Percentiles rank a stretch among this genome's conserved stretches.
Conservation (phyloP, 2,329 filamentous ascomycete species). For the Xylariomycetidae sp. region DNA sequence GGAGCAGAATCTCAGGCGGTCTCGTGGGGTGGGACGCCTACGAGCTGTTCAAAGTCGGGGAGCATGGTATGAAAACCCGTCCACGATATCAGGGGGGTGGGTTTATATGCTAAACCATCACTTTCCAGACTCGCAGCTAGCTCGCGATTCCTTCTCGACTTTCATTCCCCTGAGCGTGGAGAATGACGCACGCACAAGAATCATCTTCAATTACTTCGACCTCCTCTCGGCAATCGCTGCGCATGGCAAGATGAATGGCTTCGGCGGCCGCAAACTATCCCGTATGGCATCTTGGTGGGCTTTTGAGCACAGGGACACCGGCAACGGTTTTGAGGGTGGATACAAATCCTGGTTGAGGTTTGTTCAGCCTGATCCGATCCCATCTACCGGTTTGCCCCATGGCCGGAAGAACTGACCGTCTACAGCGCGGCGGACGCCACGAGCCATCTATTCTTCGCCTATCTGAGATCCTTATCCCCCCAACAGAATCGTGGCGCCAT, state of each 20-base stretch:
- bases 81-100: neutral
- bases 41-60: slow-evolving; percentile 90
- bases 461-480: slow-evolving; percentile 85
- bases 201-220: slow-evolving; percentile 96
- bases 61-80: slow-evolving; percentile 65
- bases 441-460: slow-evolving; percentile 96
- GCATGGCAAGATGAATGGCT: slow-evolving; percentile 87
- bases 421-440: slow-evolving; percentile 85
- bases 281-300: slow-evolving; percentile 98
- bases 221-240: slow-evolving; percentile 86
- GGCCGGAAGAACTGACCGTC: slow-evolving; percentile 26
- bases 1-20: slow-evolving; percentile 85
- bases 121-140: slow-evolving; percentile 76
- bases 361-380: slow-evolving; percentile 26
- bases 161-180: slow-evolving; percentile 95
- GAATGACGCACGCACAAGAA: slow-evolving; percentile 75
- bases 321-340: slow-evolving; percentile 89
- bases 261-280: slow-evolving; percentile 89
- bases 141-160: slow-evolving; percentile 88
- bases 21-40: slow-evolving; percentile 97
- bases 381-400: too few species aligned
- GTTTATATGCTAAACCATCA: neutral
- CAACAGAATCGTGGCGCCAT: slow-evolving; percentile 74
- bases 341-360: slow-evolving; percentile 85
- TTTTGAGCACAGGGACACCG: slow-evolving; percentile 83